Base-by-base conservation (phyloP, 768 basidiomycete genomes). In the Macrolepiota albuminosa region DNA sequence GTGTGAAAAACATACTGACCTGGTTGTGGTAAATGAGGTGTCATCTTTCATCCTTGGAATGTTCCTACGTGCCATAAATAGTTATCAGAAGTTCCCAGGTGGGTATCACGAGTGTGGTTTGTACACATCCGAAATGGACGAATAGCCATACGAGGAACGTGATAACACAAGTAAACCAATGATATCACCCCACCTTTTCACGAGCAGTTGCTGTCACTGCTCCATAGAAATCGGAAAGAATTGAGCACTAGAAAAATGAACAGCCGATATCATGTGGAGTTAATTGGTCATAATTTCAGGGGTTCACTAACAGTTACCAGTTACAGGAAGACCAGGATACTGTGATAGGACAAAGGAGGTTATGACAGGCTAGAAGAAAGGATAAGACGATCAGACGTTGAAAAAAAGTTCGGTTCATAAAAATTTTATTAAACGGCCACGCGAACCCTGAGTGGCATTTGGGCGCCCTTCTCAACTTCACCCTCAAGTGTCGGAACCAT, bases 401-500 rank as follows among this genome's bases (percentile, higher is more conserved):
- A 29, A 24, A 29, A 24, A 6, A 13, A 10, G 7, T 57, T 21
- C 16, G 14, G 2, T 24, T 34, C 57, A 51, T 49, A 40, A 58
- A 50, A 62, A n/a, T 18, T 24, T 70, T 62, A 11, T 62, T 67
- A 64, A 16, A 69, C 59, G 11, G 72, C 76, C 29, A 75, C 61
- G n/a, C 66, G 71, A 26, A 81, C 71, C 54, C 64, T 64, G 54
- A 80, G 65, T 14, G 78, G 78, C 43, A 81, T 60, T 61, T 79
- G 78, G 8, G 69, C 67, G 7, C 76, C 78, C 63, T 79, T 78
- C 63, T 75, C 73, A 4, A 69, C 62, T 63, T 79, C 68, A 3
- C 77, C 78, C 65, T 77, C 76, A 36, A 79, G 66, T 11, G 74
- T 76, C 11, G 77, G 79, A 10, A 72, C 66, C 77, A 81, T 76